Percentiles rank a stretch among this genome's conserved stretches.
Conservation (phyloP, 2,329 filamentous ascomycete species). For the Xylariales sp. region DNA sequence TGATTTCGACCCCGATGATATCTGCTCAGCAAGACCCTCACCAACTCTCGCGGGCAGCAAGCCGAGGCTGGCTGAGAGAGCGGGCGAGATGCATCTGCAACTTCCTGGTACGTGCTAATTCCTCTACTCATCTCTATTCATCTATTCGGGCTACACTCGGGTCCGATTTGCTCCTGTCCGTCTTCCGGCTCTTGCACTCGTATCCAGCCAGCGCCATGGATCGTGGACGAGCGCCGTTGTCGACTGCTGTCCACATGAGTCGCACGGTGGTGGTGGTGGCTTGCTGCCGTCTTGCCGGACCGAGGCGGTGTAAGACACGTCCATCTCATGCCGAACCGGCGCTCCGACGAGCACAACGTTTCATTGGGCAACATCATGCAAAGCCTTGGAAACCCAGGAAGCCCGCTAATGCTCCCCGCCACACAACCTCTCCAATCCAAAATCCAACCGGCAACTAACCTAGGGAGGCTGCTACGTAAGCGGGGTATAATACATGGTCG, state of each 20-base stretch:
- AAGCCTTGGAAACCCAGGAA: neutral
- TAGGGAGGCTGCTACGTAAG: neutral
- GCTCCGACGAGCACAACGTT: neutral
- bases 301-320: neutral
- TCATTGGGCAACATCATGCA: neutral
- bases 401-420: conserved; percentile 5
- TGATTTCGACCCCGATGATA: conserved; percentile 26
- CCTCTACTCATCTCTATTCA: neutral
- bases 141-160: neutral
- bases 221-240: too few relatives aligned
- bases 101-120: conserved; percentile 9
- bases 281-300: conserved; percentile 6
- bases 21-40: conserved; percentile 32
- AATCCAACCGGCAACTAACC: neutral
- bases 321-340: neutral
- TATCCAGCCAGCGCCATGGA: too few relatives aligned
- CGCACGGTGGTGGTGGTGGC: too few relatives aligned
- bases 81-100: conserved; percentile 16
- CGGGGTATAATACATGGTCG: too few relatives aligned
- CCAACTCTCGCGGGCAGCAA: conserved; percentile 19
- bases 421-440: neutral
- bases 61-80: conserved; percentile 12
- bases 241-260: too few relatives aligned
- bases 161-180: too few relatives aligned
- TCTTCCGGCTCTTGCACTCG: too few relatives aligned